Percentiles rank a stretch among this genome's conserved stretches.
These are phyloP conservation scores for Phalaenopsis equestris DNA, from an alignment of 106 monocot species.

Conservation along the genomic window DNA sequence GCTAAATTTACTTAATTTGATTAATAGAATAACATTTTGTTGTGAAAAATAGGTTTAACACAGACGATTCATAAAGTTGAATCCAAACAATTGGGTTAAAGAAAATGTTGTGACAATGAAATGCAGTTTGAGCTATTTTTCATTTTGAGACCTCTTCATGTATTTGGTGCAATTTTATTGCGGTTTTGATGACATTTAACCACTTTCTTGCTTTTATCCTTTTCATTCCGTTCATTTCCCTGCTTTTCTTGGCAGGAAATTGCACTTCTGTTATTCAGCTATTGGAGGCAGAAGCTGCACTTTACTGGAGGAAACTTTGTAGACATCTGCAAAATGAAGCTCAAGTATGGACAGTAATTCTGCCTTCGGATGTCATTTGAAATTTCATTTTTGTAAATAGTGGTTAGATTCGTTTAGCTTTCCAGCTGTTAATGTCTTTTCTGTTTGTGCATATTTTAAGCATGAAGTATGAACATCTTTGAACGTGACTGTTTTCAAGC, in stretches of 20 bases:
- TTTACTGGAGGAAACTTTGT: constrained; percentile 88
- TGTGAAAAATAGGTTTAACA: too few species aligned
- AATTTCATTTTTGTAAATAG: background rate
- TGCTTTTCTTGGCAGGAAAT: constrained; percentile 21
- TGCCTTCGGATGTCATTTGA: background rate
- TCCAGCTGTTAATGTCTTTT: background rate
- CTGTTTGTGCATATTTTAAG: background rate
- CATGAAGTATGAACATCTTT: background rate
- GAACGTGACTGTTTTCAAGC: background rate
- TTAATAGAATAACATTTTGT: background rate
- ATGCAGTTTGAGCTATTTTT: background rate
- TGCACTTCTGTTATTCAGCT: constrained; percentile 30
- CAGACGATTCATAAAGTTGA: too few species aligned
- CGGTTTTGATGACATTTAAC: background rate
- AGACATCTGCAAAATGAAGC: constrained; percentile 79
- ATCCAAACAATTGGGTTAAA: too few species aligned
- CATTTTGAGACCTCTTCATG: background rate
- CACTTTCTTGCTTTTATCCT: background rate
- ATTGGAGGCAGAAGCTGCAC: constrained; percentile 74
- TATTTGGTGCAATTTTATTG: background rate
- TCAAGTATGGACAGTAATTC: constrained; percentile 37
- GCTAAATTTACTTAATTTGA: background rate
- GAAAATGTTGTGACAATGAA: background rate
- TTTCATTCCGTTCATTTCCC: background rate
- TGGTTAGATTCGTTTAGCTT: background rate